Evolutionary conservation across 805 yeast species (phyloP).

Genomic region (Zygoascus ofunaensis): DNA sequence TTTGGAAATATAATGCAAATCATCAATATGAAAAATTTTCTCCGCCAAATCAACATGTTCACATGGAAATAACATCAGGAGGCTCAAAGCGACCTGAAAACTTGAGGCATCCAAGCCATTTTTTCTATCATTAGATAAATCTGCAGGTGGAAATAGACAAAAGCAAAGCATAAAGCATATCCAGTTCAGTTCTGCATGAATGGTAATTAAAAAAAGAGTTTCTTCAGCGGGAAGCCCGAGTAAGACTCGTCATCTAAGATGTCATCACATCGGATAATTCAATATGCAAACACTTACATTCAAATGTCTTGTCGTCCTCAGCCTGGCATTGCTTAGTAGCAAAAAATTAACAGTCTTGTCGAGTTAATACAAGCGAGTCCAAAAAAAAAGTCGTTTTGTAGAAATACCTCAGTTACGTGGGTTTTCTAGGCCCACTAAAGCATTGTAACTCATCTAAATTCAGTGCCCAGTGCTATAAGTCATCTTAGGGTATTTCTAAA

Average conservation of each 20-base stretch:
- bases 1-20: background rate
- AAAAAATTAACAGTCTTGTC: no score
- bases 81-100: background rate
- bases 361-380: no score
- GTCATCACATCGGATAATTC: no score
- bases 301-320: no score
- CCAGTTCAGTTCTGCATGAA: constrained; percentile 81
- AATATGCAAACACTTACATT: no score
- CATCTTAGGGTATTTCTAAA: constrained; percentile 70
- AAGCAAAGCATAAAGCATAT: background rate
- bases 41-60: background rate
- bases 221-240: constrained; percentile 93
- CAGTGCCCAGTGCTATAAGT: constrained; percentile 99
- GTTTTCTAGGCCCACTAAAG: constrained; percentile 97
- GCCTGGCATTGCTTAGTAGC: no score
- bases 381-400: no score
- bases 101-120: background rate
- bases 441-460: constrained; percentile 87
- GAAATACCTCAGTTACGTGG: constrained; percentile 67
- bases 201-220: constrained; percentile 62
- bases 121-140: background rate
- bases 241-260: constrained; percentile 98
- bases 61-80: background rate
- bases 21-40: background rate
- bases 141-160: background rate